phyloP scores from a whole-genome alignment of 106 monocot genomes.

The Triglochin maritima region DNA sequence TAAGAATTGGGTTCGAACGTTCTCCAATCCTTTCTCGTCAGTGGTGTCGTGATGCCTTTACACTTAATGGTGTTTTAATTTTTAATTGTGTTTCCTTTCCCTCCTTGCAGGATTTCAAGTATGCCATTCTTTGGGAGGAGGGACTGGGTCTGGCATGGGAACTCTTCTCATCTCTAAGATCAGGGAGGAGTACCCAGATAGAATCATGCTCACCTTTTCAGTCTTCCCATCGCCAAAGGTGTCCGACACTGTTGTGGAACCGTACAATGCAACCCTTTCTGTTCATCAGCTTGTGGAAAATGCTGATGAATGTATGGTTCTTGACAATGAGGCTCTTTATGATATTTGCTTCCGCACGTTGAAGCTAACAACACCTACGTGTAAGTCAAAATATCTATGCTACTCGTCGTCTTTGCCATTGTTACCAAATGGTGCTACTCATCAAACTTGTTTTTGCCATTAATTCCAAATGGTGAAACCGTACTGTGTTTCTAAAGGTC shows the following conservation, averaged over 20 bases:
- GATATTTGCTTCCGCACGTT: constrained; percentile 77
- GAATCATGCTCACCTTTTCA: constrained; percentile 13
- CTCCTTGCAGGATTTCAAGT: constrained; percentile 8
- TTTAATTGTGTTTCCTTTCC: too few species aligned
- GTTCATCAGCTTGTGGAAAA: constrained; percentile 13
- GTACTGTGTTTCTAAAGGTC: too few species aligned
- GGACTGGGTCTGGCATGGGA: constrained; percentile 15
- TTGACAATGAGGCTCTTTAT: constrained; percentile 63
- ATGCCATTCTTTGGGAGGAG: constrained; percentile 14
- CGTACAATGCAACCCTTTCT: constrained; percentile 11
- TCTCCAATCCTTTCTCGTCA: too few species aligned
- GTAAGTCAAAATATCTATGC: constrained; percentile 17
- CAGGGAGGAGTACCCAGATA: constrained; percentile 16
- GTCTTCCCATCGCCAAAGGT: constrained; percentile 17
- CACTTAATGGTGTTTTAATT: too few species aligned
- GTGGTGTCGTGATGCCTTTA: too few species aligned
- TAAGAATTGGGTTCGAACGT: too few species aligned
- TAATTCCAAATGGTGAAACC: too few species aligned
- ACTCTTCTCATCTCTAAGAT: constrained; percentile 15
- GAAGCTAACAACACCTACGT: constrained; percentile 55
- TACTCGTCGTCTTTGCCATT: too few species aligned
- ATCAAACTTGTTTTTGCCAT: too few species aligned
- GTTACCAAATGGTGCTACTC: too few species aligned
- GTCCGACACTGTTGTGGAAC: constrained; percentile 11
- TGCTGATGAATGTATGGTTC: constrained; percentile 49